These are phyloP conservation scores for Lichtheimia ornata DNA, from an alignment of 371 early-diverging fungal species.

Conservation along the genomic window DNA sequence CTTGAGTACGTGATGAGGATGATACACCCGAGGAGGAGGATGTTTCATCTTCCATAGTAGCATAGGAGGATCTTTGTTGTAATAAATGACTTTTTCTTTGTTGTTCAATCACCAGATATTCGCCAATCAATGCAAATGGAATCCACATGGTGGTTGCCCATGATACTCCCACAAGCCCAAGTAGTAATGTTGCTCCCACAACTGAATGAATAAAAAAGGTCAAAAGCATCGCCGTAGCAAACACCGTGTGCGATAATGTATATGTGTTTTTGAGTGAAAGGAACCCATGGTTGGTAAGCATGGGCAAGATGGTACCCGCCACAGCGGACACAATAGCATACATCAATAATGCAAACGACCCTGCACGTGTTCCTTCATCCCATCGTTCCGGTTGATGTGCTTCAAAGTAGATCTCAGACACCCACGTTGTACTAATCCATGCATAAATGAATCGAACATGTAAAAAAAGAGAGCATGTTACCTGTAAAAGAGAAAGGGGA, in stretches of 20 bases:
- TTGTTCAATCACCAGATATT: conserved; percentile 53
- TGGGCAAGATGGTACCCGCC: conserved; percentile 59
- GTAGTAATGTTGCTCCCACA: conserved; percentile 51
- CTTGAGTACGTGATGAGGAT: conserved; percentile 2
- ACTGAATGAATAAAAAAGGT: conserved; percentile 55
- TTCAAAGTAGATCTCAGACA: conserved; percentile 54
- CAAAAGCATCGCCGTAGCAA: conserved; percentile 54
- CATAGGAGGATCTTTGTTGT: background rate
- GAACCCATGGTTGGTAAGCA: conserved; percentile 17
- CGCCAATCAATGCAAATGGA: conserved; percentile 77
- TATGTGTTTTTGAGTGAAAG: conserved; percentile 57
- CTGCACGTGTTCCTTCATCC: conserved; percentile 60
- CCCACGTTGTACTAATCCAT: conserved; percentile 46
- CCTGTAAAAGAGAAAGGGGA: conserved; percentile 69
- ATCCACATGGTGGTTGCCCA: conserved; percentile 80
- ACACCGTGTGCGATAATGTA: conserved; percentile 54
- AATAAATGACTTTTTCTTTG: conserved; percentile 8
- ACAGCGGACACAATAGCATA: conserved; percentile 65
- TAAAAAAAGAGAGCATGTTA: background rate
- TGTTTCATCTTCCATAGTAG: background rate
- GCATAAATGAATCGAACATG: background rate
- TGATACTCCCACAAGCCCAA: conserved; percentile 66
- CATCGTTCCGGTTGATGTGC: conserved; percentile 30
- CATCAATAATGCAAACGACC: conserved; percentile 68
- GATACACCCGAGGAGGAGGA: background rate